Percentiles rank a stretch among this genome's conserved stretches.
Conservation (phyloP, 768 basidiomycete species). For the Epithele typhae region DNA sequence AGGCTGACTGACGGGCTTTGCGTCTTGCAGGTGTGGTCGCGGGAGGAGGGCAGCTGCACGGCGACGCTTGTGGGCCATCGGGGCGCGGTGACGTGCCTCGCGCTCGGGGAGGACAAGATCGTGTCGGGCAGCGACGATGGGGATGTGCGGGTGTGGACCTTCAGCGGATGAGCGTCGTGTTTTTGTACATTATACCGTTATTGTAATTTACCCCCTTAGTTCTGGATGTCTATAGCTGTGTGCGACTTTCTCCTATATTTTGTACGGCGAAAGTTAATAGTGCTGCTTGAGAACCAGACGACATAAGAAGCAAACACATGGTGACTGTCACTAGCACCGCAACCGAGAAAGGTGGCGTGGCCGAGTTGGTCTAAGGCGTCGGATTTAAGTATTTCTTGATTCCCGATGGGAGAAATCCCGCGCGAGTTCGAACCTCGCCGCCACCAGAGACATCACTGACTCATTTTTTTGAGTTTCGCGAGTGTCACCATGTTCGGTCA, state of each 20-base stretch:
- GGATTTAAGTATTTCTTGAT: conserved; percentile 72
- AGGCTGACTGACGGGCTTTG: too few relatives aligned
- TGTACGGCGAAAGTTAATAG: too few relatives aligned
- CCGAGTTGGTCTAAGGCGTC: conserved; percentile 91
- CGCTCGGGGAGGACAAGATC: conserved; percentile 90
- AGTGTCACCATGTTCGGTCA: too few relatives aligned
- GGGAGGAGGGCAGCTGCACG: conserved; percentile 82
- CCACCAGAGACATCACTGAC: too few relatives aligned
- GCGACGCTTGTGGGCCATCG: conserved; percentile 92
- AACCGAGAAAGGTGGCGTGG: conserved; percentile 50
- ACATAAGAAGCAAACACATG: too few relatives aligned
- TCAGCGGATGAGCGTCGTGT: conserved; percentile 15
- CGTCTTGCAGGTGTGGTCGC: conserved; percentile 76
- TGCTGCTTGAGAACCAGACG: too few relatives aligned
- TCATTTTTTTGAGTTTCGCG: too few relatives aligned
- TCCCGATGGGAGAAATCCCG: conserved; percentile 82
- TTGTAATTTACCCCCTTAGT: not conserved
- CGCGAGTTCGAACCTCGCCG: conserved; percentile 92
- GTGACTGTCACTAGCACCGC: not conserved
- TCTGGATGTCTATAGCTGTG: too few relatives aligned
- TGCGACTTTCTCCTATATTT: too few relatives aligned
- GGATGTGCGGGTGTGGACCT: conserved; percentile 76
- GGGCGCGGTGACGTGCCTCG: conserved; percentile 89
- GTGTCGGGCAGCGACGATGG: conserved; percentile 96
- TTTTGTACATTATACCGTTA: not conserved